Percentiles rank a stretch among this genome's conserved stretches.
Evolutionary conservation across 208 protist species (phyloP).

Genomic region (Leishmania guyanensis): DNA sequence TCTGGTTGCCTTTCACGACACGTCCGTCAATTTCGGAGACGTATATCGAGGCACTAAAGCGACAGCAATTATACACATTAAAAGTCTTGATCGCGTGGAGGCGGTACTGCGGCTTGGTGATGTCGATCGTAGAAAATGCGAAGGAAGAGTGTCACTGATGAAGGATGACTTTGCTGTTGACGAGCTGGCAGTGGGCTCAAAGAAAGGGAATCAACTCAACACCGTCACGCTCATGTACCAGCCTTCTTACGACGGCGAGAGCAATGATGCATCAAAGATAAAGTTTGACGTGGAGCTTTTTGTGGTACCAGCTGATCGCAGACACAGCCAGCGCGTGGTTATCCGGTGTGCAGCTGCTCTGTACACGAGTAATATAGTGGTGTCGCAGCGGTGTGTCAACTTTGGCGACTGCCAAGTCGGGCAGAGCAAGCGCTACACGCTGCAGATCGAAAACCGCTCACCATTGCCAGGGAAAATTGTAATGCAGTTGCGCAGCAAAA

Average conservation of each 20-base stretch:
- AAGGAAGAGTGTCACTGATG: conserved; percentile 59
- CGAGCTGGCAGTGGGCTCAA: conserved; percentile 51
- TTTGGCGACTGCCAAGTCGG: conserved; percentile 87
- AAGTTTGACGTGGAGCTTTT: conserved; percentile 84
- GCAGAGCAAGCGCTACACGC: conserved; percentile 68
- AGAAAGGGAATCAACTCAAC: conserved; percentile 42
- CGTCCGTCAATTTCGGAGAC: conserved; percentile 75
- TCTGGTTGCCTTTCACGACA: conserved; percentile 54
- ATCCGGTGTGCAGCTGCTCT: conserved; percentile 72
- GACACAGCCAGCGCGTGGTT: conserved; percentile 56
- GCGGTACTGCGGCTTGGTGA: conserved; percentile 51
- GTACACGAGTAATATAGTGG: conserved; percentile 81
- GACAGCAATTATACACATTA: conserved; percentile 39
- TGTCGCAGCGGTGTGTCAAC: conserved; percentile 68
- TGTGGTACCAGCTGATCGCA: conserved; percentile 26
- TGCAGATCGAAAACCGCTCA: conserved; percentile 82
- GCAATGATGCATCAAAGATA: conserved; percentile 52
- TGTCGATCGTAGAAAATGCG: conserved; percentile 47
- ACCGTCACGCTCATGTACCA: conserved; percentile 59
- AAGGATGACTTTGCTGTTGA: conserved; percentile 52
- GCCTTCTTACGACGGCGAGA: conserved; percentile 53
- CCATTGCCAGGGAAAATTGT: conserved; percentile 68
- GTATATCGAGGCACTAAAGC: conserved; percentile 76
- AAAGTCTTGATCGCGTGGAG: conserved; percentile 56
- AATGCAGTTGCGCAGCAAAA: conserved; percentile 86